Percentiles rank a stretch among this genome's conserved stretches.
Evolutionary conservation across 2,329 filamentous ascomycete species (phyloP).

Genomic region (Trichoderma breve): DNA sequence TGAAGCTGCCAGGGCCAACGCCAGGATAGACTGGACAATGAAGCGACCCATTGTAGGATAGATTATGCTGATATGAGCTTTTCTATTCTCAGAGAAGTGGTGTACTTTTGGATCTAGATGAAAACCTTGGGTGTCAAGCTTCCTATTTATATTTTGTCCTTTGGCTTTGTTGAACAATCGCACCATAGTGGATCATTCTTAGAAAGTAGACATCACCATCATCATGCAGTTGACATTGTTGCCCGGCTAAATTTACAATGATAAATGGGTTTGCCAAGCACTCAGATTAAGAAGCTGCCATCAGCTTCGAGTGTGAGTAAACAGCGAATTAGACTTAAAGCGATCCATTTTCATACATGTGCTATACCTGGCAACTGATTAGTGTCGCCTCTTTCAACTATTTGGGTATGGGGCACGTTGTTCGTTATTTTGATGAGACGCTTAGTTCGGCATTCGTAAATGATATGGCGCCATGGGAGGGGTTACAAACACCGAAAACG

Average conservation of each 20-base stretch:
- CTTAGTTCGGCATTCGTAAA: not conserved
- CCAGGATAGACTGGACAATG: not conserved
- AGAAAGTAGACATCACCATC: not conserved
- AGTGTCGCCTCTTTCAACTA: not conserved
- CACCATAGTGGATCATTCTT: conserved; percentile 16
- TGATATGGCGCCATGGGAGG: conserved; percentile 1
- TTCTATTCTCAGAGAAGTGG: not conserved
- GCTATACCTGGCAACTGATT: not conserved
- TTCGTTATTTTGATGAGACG: no score
- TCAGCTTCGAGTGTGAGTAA: not conserved
- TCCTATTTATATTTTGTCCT: not conserved
- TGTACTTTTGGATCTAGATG: not conserved
- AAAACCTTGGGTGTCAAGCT: no score
- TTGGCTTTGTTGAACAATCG: not conserved
- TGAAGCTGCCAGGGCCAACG: not conserved
- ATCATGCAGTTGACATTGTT: not conserved
- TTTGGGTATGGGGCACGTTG: not conserved
- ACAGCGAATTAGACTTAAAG: not conserved
- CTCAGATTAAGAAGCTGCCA: not conserved
- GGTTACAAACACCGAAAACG: not conserved
- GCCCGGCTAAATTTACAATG: not conserved
- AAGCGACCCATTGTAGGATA: not conserved
- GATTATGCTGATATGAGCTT: not conserved
- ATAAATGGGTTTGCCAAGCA: not conserved
- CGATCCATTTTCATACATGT: not conserved